Base-by-base conservation (phyloP, 2,329 filamentous ascomycete species). In the Metarhizium guizhouense region DNA sequence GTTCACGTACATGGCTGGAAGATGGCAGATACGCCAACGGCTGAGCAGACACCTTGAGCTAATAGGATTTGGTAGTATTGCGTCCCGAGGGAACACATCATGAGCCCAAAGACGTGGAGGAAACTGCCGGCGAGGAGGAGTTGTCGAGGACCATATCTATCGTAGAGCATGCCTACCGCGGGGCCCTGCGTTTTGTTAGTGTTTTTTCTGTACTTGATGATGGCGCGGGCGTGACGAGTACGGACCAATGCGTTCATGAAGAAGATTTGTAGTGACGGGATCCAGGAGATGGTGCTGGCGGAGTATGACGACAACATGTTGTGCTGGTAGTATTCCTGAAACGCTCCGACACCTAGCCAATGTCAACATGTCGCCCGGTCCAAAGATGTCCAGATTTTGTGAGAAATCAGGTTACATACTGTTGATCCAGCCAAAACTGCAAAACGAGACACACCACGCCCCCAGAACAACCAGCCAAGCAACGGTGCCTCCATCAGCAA, bases 151-250 rank as follows among this genome's bases (percentile, higher is more conserved):
- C 84, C 84, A 59, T 81, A 79, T 57, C 75, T 78, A 62, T 87
- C 84, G 61, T 78, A 85, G 1, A 84, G 56, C 10, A 47, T 74
- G 76, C 85, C 85, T 36, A 82, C 76, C 30, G 86, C 61, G 0
- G 82, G 81, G 0, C 82, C 81, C 54, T 55, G 8, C 18, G n/a
- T 6, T 18, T 30, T 29, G 4, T 45, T 10, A 55, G 16, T 11
- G 11, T 2, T 42, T 20, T 2, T 42, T 20, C n/a, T 1, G 25
- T 2, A n/a, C 10, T 7, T 32, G 34, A 40, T 3, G 13, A 11
- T 6, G 18, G 25, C 7, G 13, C 11, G 25, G 10, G 32, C 8
- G 20, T 40, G 14, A 16, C 13, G 38, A 14, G 38, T 40, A 10
- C 48, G 8, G 6, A 55, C 54, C 49, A 66, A 64, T 43, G 64